Evolutionary conservation across 2,329 filamentous ascomycete genomes (phyloP).

Genomic region (Alternaria hordeiaustralica): DNA sequence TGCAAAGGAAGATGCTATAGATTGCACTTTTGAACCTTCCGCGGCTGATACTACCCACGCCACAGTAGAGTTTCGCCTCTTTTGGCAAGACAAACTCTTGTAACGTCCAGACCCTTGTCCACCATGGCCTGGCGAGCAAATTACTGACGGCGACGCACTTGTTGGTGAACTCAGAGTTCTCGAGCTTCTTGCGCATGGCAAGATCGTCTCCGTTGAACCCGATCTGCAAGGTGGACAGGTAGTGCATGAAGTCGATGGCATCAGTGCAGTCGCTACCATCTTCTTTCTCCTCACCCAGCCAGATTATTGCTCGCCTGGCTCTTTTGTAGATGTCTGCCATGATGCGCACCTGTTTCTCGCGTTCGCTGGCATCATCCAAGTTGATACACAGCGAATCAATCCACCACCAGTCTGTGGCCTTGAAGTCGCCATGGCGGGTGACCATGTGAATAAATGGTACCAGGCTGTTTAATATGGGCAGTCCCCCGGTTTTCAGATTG

Average conservation of each 20-base stretch:
- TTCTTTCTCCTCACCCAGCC: slow-evolving; percentile 33
- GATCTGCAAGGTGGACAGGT: slow-evolving; percentile 26
- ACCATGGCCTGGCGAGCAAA: slow-evolving; percentile 37
- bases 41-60: slow-evolving; percentile 27
- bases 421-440: slow-evolving; percentile 27
- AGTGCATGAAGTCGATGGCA: slow-evolving; percentile 32
- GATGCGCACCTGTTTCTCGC: slow-evolving; percentile 38
- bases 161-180: slow-evolving; percentile 13
- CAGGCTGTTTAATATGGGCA: slow-evolving; percentile 17
- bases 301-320: slow-evolving; percentile 29
- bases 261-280: slow-evolving; percentile 29
- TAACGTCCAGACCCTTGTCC: slow-evolving; percentile 37
- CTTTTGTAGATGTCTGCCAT: slow-evolving; percentile 41
- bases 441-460: slow-evolving; percentile 30
- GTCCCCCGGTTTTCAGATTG: slow-evolving; percentile 14
- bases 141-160: slow-evolving; percentile 31
- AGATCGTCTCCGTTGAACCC: slow-evolving; percentile 23
- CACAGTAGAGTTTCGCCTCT: slow-evolving; percentile 37
- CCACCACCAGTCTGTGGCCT: slow-evolving; percentile 38
- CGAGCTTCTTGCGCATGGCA: slow-evolving; percentile 24
- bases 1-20: slow-evolving; percentile 39
- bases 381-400: slow-evolving; percentile 43
- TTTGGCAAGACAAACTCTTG: slow-evolving; percentile 41
- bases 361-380: slow-evolving; percentile 30
- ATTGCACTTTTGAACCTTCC: slow-evolving; percentile 37